These are phyloP conservation scores for Petunia axillaris DNA, from an alignment of 257 asterid species.

Conservation along the genomic window DNA sequence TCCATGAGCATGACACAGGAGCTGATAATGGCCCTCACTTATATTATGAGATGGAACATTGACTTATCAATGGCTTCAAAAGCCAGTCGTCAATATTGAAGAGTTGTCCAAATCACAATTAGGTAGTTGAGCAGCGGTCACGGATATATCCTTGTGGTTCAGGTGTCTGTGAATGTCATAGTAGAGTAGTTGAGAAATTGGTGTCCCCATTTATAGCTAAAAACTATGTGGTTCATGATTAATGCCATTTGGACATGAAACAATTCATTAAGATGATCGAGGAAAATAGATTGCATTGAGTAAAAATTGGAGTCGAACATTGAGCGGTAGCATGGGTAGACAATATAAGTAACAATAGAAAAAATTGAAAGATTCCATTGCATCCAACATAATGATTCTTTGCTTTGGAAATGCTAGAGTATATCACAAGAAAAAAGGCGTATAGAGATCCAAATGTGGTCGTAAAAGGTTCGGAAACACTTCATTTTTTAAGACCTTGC, in stretches of 20 bases:
- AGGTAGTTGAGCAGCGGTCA: slow-evolving; percentile 16
- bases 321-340: background rate
- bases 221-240: background rate
- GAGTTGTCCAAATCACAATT: slow-evolving; percentile 12
- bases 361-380: background rate
- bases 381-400: background rate
- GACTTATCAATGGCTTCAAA: slow-evolving; percentile 11
- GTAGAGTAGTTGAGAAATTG: slow-evolving; percentile 6
- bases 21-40: slow-evolving; percentile 15
- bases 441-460: background rate
- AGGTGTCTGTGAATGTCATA: background rate
- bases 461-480: background rate
- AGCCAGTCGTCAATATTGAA: background rate
- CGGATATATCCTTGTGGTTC: slow-evolving; percentile 4
- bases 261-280: background rate
- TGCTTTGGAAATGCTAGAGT: background rate
- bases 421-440: background rate
- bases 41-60: background rate
- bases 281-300: background rate
- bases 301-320: background rate
- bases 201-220: background rate
- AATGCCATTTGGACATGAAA: background rate
- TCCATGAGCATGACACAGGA: background rate
- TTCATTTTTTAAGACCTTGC: too few species aligned
- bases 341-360: background rate